Evolutionary conservation across 1,139 yeast species (phyloP).

Genomic region (Groenewaldozyma sp.): DNA sequence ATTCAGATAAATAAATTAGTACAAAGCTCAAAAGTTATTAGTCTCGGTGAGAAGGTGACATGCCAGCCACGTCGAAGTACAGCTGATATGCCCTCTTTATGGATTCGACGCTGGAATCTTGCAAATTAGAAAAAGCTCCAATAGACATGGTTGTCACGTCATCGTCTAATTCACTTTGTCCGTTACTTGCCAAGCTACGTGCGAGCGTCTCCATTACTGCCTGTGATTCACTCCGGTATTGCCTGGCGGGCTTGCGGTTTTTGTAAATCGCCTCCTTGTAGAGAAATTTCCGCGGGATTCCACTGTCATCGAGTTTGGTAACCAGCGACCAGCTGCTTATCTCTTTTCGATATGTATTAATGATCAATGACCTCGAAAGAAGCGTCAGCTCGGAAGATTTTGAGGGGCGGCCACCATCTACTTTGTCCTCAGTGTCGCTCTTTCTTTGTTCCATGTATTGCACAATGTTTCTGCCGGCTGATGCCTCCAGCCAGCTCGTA

Average conservation of each 20-base stretch:
- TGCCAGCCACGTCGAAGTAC: constrained; percentile 1
- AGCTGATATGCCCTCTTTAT: constrained; percentile 5
- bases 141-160: neutral
- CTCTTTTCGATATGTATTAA: constrained; percentile 14
- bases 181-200: no score
- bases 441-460: no score
- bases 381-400: no score
- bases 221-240: constrained; percentile 6
- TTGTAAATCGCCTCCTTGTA: constrained; percentile 10
- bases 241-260: constrained; percentile 6
- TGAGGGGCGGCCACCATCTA: neutral
- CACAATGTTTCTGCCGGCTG: neutral
- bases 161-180: constrained; percentile 2
- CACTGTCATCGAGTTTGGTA: neutral
- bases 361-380: constrained; percentile 10
- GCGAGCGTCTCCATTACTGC: no score
- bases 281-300: neutral
- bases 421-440: no score
- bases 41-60: no score
- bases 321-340: constrained; percentile 12
- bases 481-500: neutral
- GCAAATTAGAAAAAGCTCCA: constrained; percentile 4
- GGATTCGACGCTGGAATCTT: constrained; percentile 6
- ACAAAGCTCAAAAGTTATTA: no score
- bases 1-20: no score